Evolutionary conservation across 352 stramenopile species (phyloP), one percentile per base, ranked within the genome.

Genomic region (Globisporangium viniferum): DNA sequence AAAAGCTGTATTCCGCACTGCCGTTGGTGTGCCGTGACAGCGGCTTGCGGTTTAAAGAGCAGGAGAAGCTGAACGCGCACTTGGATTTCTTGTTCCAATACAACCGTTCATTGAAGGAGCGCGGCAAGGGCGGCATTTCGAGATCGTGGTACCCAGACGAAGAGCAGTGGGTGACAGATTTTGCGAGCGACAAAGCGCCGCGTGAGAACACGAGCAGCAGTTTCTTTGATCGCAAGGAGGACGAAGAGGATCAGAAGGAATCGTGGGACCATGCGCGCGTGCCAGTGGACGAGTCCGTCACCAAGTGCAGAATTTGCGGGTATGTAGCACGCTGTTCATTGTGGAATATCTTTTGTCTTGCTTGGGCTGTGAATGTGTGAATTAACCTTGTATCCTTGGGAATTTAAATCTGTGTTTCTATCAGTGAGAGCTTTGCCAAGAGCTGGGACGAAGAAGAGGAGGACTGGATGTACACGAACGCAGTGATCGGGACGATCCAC

Each of bases 401-500:
- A 15, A 15, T 9, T n/a, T 49, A 9, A 15, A n/a, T n/a, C 66
- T 67, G 0, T 69, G 39, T 59, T 22, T 56, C 20, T 48, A 31
- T 57, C 29, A 90, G 82, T 12, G 88, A 96, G 61, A 83, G 81
- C 62, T 94, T 96, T 67, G 73, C 73, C 0, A 93, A 89, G 67
- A 92, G 85, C 68, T 96, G 86, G 85, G 83, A 94, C 49, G 88
- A 96, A 84, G 88, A 96, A 35, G 88, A 96, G 54, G 88, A 96
- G 59, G 88, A 96, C 35, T 96, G 88, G 88, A 92, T 96, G 87
- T 96, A 96, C 72, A 94, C 84, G 66, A 95, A 95, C 65, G 88
- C 88, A 1, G 83, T 95, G 31, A 72, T 83, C n/a, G 88, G 82
- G 9, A 88, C 77, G 58, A 91, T 95, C 55, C 82, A 92, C 65